Percentiles rank a stretch among this genome's conserved stretches.
Conservation (phyloP, 192 early-diverging fungal genomes). For the Coemansia javaensis region DNA sequence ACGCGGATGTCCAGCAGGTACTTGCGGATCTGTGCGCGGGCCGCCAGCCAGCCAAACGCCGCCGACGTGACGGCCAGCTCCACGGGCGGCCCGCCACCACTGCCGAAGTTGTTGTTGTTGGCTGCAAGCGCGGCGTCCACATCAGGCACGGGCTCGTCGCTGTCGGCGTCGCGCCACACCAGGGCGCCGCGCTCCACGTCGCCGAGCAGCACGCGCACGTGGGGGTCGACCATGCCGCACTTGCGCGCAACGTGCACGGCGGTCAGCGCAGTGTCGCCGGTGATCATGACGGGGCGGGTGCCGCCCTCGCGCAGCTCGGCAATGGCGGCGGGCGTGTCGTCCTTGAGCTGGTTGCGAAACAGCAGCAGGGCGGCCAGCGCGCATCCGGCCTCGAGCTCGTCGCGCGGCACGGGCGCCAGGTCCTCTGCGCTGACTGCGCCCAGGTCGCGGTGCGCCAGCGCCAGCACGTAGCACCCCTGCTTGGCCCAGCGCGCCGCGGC, state of each 20-base stretch:
- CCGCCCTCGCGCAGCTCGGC: constrained; percentile 61
- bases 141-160: constrained; percentile 43
- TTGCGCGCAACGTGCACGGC: constrained; percentile 66
- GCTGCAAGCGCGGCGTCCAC: constrained; percentile 19
- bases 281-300: constrained; percentile 75
- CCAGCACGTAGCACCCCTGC: constrained; percentile 79
- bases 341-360: constrained; percentile 74
- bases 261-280: constrained; percentile 74
- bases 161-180: constrained; percentile 60
- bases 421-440: constrained; percentile 40
- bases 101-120: constrained; percentile 4
- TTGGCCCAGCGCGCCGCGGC: constrained; percentile 57
- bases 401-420: constrained; percentile 47
- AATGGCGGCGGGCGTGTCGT: constrained; percentile 64
- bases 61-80: constrained; percentile 72
- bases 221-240: constrained; percentile 59
- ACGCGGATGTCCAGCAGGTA: constrained; percentile 65
- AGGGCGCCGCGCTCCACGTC: constrained; percentile 37
- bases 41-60: constrained; percentile 57
- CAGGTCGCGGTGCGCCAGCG: constrained; percentile 62
- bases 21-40: constrained; percentile 41
- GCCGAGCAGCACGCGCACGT: constrained; percentile 56
- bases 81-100: constrained; percentile 12
- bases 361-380: constrained; percentile 59
- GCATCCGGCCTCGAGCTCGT: constrained; percentile 57